Percentiles rank a stretch among this genome's conserved stretches.
phyloP scores from a whole-genome alignment of 2,329 filamentous ascomycete species.

The Uncinocarpus reesii region DNA sequence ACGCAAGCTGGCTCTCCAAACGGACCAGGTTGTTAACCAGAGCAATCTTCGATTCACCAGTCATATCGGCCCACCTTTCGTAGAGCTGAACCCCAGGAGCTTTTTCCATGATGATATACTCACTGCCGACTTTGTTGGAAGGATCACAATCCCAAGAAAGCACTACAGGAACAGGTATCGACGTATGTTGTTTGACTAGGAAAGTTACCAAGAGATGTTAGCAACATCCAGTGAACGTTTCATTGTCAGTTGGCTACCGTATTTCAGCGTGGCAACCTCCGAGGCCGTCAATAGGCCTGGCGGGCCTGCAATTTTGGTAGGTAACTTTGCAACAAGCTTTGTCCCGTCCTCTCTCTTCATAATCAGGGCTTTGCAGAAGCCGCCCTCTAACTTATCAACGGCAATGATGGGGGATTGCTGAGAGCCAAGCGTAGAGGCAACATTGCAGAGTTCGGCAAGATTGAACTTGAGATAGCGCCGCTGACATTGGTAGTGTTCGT shows the following conservation, averaged over 20 bases:
- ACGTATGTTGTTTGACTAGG: conserved; percentile 8
- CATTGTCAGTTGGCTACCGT: background rate
- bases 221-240: too few relatives aligned
- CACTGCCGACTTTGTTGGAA: conserved; percentile 14
- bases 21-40: background rate
- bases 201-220: too few relatives aligned
- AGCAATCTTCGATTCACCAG: conserved; percentile 10
- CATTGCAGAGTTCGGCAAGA: too few relatives aligned
- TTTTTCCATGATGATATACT: conserved; percentile 21
- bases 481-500: too few relatives aligned
- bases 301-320: background rate
- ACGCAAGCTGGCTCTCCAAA: background rate
- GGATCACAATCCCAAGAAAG: conserved; percentile 14
- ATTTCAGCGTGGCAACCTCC: conserved; percentile 21
- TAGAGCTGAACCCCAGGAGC: conserved; percentile 19
- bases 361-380: conserved; percentile 5
- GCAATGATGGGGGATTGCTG: too few relatives aligned
- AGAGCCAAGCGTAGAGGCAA: too few relatives aligned
- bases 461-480: too few relatives aligned
- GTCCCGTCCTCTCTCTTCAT: conserved; percentile 5
- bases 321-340: conserved; percentile 8
- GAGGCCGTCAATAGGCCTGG: background rate
- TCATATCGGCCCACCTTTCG: conserved; percentile 20
- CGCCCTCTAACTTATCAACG: background rate
- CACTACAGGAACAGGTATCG: conserved; percentile 16